These are phyloP conservation scores for Nissolia schottii DNA, from an alignment of 306 rosid species.

Conservation along the genomic window DNA sequence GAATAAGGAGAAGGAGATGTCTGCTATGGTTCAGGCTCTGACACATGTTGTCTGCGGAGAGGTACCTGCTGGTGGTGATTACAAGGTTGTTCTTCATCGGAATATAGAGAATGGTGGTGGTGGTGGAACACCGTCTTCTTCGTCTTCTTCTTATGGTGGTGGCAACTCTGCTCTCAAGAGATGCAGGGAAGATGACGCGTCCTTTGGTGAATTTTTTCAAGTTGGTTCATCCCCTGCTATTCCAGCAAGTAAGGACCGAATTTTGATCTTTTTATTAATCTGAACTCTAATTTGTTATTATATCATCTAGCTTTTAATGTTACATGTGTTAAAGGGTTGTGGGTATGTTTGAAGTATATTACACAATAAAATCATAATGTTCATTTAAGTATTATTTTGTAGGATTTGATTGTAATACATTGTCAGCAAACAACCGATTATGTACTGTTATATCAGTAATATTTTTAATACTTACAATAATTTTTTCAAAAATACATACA, in stretches of 20 bases:
- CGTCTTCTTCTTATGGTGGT: constrained; percentile 21
- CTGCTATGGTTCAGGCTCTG: constrained; percentile 44
- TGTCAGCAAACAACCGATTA: no score
- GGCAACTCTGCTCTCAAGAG: constrained; percentile 28
- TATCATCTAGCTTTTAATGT: not conserved
- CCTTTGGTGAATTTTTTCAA: not conserved
- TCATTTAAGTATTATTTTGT: not conserved
- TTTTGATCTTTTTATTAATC: not conserved
- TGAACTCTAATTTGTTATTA: not conserved
- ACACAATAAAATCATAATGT: not conserved
- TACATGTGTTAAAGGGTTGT: not conserved
- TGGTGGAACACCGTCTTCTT: not conserved
- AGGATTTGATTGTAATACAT: no score
- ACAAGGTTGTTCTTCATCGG: not conserved
- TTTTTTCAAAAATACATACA: no score
- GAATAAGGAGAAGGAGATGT: constrained; percentile 44
- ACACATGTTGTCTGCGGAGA: constrained; percentile 38
- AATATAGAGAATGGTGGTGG: not conserved
- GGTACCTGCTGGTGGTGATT: not conserved
- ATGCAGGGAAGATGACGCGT: constrained; percentile 29
- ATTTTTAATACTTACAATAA: no score
- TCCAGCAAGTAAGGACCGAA: constrained; percentile 26
- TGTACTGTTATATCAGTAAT: no score
- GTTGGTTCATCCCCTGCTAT: constrained; percentile 21
- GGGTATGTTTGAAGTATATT: not conserved